Base-by-base conservation (phyloP, 176 grass and related monocot species). In the Luzula sylvatica region DNA sequence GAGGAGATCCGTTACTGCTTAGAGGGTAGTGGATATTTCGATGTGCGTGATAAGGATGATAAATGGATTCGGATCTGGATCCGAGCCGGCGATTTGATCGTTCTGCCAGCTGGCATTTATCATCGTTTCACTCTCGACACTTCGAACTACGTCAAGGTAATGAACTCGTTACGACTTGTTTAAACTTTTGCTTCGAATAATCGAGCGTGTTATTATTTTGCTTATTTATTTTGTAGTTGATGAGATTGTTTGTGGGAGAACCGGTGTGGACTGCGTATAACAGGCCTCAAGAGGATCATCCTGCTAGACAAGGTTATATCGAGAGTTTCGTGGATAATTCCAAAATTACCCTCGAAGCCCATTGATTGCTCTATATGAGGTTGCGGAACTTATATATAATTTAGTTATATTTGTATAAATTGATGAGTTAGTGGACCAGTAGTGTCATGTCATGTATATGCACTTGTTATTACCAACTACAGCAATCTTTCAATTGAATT, bases 1-100 rank as follows among this genome's bases (percentile, higher is more conserved):
- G 92, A 96, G 73, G 92, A 89, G 81, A 96, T 89, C 63, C 81
- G 81, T 20, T 96, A 89, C 58, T 89, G 85, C 68, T 77, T 96
- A 70, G 85, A 79, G 42, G 84, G 92, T 47, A 73, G 85, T 3
- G 81, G 92, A 20, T 96, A 82, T 54, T 96, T 96, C 50, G 92
- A 89, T 35, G 59, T 89, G 43, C 85, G 68, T 4, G 75, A 74
- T 71, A 96, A 86, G 70, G 75, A 86, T 43, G 81, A 96, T 61
- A 65, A 38, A 4, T 96, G 85, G 92, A 68, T 96, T 29, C 50
- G 81, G 13, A 82, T 96, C 69, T 89, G 77, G 81, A 82, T 96
- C 30, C 85, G 78, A 65, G 80, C 74, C 16, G 92, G 92, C 11
- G 92, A 89, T 39, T 71, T 96, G 92, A 96, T 96, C 11, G 72